Percentiles rank a stretch among this genome's conserved stretches.
Evolutionary conservation across 805 yeast genomes (phyloP).

Genomic region (Tetrapisispora fleetii): DNA sequence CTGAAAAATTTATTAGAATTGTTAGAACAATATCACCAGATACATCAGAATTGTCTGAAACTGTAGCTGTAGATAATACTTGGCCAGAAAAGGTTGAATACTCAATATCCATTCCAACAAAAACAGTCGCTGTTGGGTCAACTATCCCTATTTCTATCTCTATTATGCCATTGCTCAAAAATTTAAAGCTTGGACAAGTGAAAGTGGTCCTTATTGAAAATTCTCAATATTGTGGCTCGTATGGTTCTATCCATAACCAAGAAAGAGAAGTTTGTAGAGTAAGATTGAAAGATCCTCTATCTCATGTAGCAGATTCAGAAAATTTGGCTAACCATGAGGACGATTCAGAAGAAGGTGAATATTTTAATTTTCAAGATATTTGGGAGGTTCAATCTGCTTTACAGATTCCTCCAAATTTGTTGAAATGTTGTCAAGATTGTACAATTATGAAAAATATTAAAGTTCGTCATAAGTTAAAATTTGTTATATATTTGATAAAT

Average conservation of each 20-base stretch:
- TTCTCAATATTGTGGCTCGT: slow-evolving; percentile 48
- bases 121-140: slow-evolving; percentile 87
- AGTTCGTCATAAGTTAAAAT: slow-evolving; percentile 81
- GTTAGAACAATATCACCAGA: slow-evolving; percentile 84
- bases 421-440: slow-evolving; percentile 81
- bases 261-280: slow-evolving; percentile 55
- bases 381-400: slow-evolving; percentile 67
- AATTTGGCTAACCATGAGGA: too few species aligned
- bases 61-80: slow-evolving; percentile 86
- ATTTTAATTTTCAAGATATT: slow-evolving; percentile 34
- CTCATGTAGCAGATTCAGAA: slow-evolving; percentile 1
- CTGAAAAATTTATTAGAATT: slow-evolving; percentile 67
- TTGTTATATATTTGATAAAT: slow-evolving; percentile 66
- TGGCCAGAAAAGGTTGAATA: slow-evolving; percentile 95
- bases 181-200: slow-evolving; percentile 64
- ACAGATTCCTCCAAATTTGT: slow-evolving; percentile 60
- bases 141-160: slow-evolving; percentile 56
- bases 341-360: too few species aligned
- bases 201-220: slow-evolving; percentile 59
- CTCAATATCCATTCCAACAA: slow-evolving; percentile 72
- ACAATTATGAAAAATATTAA: slow-evolving; percentile 58
- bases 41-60: slow-evolving; percentile 76
- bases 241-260: slow-evolving; percentile 46
- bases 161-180: slow-evolving; percentile 73
- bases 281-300: slow-evolving; percentile 32